Conservation (phyloP, 306 rosid genomes). For the Vachellia pachyceras region DNA sequence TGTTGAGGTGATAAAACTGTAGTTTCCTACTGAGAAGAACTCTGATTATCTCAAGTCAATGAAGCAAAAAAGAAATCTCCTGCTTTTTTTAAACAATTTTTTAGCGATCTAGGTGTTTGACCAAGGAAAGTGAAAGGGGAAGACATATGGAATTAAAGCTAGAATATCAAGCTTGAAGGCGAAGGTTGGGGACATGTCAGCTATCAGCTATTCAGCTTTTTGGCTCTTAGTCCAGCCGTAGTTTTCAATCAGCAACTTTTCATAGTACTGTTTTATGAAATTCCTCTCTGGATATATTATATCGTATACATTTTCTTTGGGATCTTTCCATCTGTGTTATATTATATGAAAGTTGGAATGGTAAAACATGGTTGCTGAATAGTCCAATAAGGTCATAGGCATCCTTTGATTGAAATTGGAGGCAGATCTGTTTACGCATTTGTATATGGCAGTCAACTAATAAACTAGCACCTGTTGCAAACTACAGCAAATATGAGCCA, state of each 20-base stretch:
- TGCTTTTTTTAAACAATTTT: not conserved
- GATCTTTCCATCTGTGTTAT: not conserved
- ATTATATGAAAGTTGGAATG: not conserved
- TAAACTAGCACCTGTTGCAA: not conserved
- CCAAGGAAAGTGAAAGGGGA: not conserved
- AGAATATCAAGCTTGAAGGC: not conserved
- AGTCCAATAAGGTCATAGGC: not conserved
- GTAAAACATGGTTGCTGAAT: not conserved
- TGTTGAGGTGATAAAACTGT: constrained; percentile 3
- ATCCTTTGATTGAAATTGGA: not conserved
- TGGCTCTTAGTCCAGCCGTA: not conserved
- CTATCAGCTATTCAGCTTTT: not conserved
- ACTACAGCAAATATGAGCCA: not conserved
- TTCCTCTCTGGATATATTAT: not conserved
- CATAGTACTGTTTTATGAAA: not conserved
- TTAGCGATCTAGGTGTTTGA: not conserved
- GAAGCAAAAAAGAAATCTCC: constrained; percentile 9
- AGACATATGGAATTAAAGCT: not conserved
- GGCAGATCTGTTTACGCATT: not conserved
- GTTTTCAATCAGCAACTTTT: not conserved
- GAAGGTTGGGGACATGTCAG: not conserved
- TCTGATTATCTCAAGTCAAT: constrained; percentile 6
- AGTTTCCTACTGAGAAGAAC: constrained; percentile 7
- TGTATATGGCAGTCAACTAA: not conserved
- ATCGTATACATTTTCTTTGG: not conserved